Evolutionary conservation across 2,329 filamentous ascomycete species (phyloP), one percentile per base, ranked within the genome.

Genomic region (Aureobasidium zeae): DNA sequence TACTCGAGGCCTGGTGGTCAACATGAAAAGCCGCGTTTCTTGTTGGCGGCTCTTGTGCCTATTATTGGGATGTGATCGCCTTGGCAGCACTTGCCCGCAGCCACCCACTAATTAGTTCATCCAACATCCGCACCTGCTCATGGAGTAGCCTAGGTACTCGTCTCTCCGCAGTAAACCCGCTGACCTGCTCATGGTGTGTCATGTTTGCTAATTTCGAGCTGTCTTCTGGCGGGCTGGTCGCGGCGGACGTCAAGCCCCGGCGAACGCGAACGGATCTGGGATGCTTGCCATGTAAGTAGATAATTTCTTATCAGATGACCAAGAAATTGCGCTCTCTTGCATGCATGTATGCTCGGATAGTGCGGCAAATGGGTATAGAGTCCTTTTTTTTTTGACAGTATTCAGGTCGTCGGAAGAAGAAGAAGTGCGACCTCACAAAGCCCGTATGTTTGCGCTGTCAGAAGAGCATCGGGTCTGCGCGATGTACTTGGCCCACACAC

Each of bases 171-270:
- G 25, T 41, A 13, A 13, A 20, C 28, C 36, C 36, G 36, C 26
- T 39, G 26, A 39, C 19, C 36, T 30, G 26, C 19, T 22, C 1
- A 3, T 16, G 12, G 16, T 24, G 36, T 41, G 39, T 43, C 39
- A 43, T 43, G 39, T 43, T 43, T 43, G 39, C 39, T 33, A 43
- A 43, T 28, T 43, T 43, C 22, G 39, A 43, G 17, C 30, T 43
- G 21, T 43, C 39, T 15, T 28, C 39, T 13, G 39, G 39, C 21
- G 39, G 30, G 10, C 10, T 43, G 39, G 39, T 43, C 5, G 22
- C 29, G 12, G 30, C 39, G 17, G 30, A 43, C 13, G 30, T 43
- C 39, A 33, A 34, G 24, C 39, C 39, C 12, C 33, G 34, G 30
- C 39, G 39, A 12, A 43, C 30, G 3, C 39, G 39, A 33, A 43